Percentiles rank a stretch among this genome's conserved stretches.
phyloP scores from a whole-genome alignment of 31 red algal genomes.

The Porphyra umbilicalis region DNA sequence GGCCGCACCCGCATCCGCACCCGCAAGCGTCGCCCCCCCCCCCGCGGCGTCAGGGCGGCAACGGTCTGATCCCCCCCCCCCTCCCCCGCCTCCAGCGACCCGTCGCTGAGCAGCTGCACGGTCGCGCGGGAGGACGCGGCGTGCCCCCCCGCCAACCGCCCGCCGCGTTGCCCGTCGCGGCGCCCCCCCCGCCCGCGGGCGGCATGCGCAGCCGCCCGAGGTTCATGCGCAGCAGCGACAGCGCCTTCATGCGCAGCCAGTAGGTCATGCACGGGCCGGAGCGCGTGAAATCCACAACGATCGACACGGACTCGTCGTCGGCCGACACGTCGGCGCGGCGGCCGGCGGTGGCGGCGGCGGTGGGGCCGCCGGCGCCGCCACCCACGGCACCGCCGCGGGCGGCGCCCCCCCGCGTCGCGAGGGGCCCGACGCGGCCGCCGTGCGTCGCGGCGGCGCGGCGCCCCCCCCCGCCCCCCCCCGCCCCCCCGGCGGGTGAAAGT shows the following conservation, averaged over 20 bases:
- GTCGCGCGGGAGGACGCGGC: neutral
- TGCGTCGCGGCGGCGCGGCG: too few relatives aligned
- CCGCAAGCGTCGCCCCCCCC: too few relatives aligned
- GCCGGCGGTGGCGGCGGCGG: neutral
- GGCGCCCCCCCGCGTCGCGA: neutral
- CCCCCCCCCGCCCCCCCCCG: too few relatives aligned
- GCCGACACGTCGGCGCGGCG: neutral
- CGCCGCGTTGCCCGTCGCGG: too few relatives aligned
- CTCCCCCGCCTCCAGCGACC: too few relatives aligned
- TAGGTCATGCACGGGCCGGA: neutral
- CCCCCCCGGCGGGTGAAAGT: neutral
- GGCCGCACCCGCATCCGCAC: neutral
- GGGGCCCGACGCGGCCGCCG: neutral
- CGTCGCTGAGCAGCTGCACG: neutral
- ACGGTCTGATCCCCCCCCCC: neutral
- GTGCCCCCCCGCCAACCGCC: too few relatives aligned
- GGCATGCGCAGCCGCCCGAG: neutral
- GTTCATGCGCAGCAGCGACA: neutral
- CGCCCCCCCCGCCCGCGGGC: neutral
- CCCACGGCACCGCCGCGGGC: neutral
- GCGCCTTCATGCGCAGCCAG: neutral
- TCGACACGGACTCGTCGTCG: neutral
- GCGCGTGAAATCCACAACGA: neutral
- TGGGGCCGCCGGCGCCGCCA: neutral
- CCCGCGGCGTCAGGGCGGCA: too few relatives aligned